Evolutionary conservation across 1,139 yeast species (phyloP).

Genomic region (Saccharomyces pastorianus): DNA sequence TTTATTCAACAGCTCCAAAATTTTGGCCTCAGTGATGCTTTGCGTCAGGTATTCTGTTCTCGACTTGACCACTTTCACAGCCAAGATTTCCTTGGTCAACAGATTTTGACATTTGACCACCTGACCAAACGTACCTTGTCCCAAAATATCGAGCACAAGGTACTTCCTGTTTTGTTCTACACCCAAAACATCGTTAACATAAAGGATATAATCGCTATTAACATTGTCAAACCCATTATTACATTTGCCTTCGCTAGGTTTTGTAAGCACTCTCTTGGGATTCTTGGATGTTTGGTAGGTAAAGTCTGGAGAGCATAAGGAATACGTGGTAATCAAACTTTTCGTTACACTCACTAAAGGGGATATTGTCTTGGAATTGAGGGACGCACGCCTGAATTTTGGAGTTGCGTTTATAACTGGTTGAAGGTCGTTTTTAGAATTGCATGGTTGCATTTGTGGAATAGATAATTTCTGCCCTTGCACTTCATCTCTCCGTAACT

Average conservation of each 20-base stretch:
- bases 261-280: constrained; percentile 86
- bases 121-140: constrained; percentile 97
- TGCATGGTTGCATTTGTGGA: constrained; percentile 24
- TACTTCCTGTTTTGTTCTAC: constrained; percentile 80
- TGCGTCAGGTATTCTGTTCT: constrained; percentile 89
- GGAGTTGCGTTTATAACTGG: constrained; percentile 63
- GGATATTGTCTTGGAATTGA: constrained; percentile 69
- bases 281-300: constrained; percentile 77
- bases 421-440: constrained; percentile 41
- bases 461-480: constrained; percentile 12
- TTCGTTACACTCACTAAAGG: constrained; percentile 79
- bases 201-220: constrained; percentile 81
- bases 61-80: constrained; percentile 90
- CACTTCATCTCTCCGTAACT: constrained; percentile 17
- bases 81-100: constrained; percentile 79
- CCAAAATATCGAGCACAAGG: constrained; percentile 80
- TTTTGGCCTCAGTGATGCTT: constrained; percentile 81
- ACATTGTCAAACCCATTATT: constrained; percentile 85
- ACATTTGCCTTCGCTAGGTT: constrained; percentile 76
- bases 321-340: constrained; percentile 69
- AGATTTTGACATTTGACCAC: constrained; percentile 95
- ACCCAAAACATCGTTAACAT: constrained; percentile 90
- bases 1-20: constrained; percentile 71
- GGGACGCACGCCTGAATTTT: constrained; percentile 71
- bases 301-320: constrained; percentile 81